These are phyloP conservation scores for Aquilaria agallochum DNA, from an alignment of 441 rosid genomes.

Conservation along the genomic window DNA sequence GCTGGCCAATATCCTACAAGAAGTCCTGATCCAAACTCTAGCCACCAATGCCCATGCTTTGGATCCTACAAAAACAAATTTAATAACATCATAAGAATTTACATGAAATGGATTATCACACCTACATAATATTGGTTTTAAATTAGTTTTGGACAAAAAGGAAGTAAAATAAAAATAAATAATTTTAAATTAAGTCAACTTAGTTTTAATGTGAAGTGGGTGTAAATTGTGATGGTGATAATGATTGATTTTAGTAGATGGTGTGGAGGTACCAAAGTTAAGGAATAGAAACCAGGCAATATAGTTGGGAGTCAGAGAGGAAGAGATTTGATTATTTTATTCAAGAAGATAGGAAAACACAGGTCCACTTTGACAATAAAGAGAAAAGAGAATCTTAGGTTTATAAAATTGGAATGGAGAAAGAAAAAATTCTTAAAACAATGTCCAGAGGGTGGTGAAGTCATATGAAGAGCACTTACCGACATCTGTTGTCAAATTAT, in stretches of 20 bases:
- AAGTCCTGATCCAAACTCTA: conserved; percentile 57
- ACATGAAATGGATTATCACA: not conserved
- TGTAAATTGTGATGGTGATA: too few species aligned
- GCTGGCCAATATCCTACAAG: conserved; percentile 76
- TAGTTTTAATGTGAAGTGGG: too few species aligned
- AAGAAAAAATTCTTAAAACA: conserved; percentile 13
- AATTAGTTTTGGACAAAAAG: not conserved
- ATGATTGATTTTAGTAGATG: too few species aligned
- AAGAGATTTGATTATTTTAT: not conserved
- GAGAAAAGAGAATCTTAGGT: conserved; percentile 19
- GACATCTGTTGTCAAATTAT: too few species aligned
- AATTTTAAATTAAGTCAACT: too few species aligned
- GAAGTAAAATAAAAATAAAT: not conserved
- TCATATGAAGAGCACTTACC: not conserved
- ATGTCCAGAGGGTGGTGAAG: conserved; percentile 6
- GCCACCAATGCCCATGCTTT: conserved; percentile 80
- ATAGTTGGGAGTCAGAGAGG: not conserved
- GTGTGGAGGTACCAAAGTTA: too few species aligned
- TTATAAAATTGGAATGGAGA: conserved; percentile 6
- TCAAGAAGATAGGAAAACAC: not conserved
- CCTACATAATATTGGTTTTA: not conserved
- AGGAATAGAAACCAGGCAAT: too few species aligned
- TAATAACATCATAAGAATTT: not conserved
- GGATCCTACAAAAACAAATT: conserved; percentile 42
- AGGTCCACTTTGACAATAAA: conserved; percentile 1